Evolutionary conservation across 2,329 filamentous ascomycete species (phyloP).

Genomic region (Ophiobolus disseminans): DNA sequence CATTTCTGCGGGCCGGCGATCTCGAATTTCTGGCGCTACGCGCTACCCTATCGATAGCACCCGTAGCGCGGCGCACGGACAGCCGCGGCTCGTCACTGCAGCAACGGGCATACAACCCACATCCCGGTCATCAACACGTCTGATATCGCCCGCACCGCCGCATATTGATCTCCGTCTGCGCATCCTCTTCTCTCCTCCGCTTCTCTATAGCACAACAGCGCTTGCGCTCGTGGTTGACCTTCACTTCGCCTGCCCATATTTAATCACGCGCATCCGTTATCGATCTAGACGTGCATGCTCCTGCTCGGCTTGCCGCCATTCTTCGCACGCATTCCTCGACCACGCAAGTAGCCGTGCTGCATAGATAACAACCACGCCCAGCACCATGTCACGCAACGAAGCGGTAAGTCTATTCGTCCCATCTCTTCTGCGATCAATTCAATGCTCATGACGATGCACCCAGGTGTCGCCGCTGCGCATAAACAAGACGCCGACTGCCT

Average conservation of each 20-base stretch:
- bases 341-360: conserved; percentile 30
- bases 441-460: conserved; percentile 15
- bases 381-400: conserved; percentile 50
- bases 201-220: conserved; percentile 36
- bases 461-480: conserved; percentile 82
- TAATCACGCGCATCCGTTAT: conserved; percentile 23
- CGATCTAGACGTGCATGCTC: conserved; percentile 23
- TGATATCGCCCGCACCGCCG: conserved; percentile 24
- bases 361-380: conserved; percentile 23
- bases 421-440: background rate
- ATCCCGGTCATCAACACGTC: conserved; percentile 34
- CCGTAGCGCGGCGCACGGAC: background rate
- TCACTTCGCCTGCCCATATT: conserved; percentile 32
- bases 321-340: conserved; percentile 39
- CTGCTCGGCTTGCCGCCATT: conserved; percentile 41
- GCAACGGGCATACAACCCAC: conserved; percentile 28
- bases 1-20: conserved; percentile 8
- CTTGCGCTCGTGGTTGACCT: conserved; percentile 34
- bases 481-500: conserved; percentile 70
- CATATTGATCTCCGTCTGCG: conserved; percentile 24
- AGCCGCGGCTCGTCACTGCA: conserved; percentile 18
- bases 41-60: background rate
- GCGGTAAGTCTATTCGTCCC: conserved; percentile 40
- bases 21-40: conserved; percentile 1
- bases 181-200: conserved; percentile 35